Conservation (phyloP, 176 grass and related monocot species). For the Paspalum notatum region DNA sequence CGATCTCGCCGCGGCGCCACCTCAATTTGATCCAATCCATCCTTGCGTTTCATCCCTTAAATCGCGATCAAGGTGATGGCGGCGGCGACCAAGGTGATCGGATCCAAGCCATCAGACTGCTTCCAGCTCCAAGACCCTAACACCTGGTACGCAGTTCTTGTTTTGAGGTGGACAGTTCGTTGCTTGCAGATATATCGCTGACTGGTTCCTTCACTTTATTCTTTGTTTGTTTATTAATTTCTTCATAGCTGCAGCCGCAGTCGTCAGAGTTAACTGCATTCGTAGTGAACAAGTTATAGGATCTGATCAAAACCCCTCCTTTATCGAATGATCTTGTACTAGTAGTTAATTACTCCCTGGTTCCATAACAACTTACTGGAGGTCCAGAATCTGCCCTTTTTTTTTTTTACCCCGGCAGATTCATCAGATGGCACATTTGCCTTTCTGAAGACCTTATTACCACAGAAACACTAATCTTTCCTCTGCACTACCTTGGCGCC, state of each 20-base stretch:
- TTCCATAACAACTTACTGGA: background rate
- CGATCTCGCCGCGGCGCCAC: background rate
- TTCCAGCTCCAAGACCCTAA: slow-evolving; percentile 48
- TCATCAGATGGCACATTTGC: background rate
- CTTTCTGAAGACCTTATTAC: background rate
- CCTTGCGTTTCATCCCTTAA: background rate
- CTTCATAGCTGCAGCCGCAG: background rate
- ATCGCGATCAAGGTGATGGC: slow-evolving; percentile 10
- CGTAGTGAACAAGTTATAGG: background rate
- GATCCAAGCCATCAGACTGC: slow-evolving; percentile 47
- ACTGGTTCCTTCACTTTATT: background rate
- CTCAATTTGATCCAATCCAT: slow-evolving; percentile 1
- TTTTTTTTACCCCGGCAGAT: background rate
- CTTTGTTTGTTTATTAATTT: background rate
- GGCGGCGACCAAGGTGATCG: slow-evolving; percentile 43
- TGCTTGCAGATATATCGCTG: background rate
- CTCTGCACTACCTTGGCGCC: background rate
- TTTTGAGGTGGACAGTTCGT: background rate
- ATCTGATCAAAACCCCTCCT: background rate
- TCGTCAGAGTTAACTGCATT: background rate
- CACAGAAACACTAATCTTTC: background rate
- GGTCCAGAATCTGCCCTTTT: background rate
- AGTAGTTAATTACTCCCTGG: background rate
- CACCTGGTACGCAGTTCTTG: slow-evolving; percentile 36
- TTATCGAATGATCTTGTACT: background rate